Percentiles rank a stretch among this genome's conserved stretches.
Conservation (phyloP, 164 flowering plant species). For the Saururus chinensis region DNA sequence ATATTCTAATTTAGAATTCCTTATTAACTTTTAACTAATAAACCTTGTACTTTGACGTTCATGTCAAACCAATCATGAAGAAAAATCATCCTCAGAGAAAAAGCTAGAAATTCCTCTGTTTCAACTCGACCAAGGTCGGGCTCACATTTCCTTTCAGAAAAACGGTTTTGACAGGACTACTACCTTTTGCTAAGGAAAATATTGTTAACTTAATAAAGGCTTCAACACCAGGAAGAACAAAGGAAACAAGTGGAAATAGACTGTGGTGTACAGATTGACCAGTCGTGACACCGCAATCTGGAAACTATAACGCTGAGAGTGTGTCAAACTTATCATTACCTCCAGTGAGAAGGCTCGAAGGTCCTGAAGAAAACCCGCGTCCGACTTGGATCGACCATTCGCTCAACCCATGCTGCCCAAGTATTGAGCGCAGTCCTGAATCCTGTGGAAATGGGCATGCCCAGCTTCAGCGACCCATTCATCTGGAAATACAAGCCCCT, state of each 20-base stretch:
- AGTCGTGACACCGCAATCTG: too few species aligned
- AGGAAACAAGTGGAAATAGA: too few species aligned
- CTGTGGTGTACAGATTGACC: too few species aligned
- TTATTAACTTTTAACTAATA: too few species aligned
- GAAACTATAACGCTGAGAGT: too few species aligned
- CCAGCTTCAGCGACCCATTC: constrained; percentile 52
- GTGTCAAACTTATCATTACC: constrained; percentile 24
- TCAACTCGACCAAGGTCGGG: too few species aligned
- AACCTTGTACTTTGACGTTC: not conserved
- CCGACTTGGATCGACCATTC: constrained; percentile 36
- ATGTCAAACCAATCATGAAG: not conserved
- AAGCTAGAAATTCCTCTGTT: not conserved
- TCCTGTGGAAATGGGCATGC: constrained; percentile 49
- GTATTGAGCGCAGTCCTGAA: constrained; percentile 52
- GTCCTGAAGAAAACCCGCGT: constrained; percentile 72
- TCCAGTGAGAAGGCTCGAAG: constrained; percentile 80
- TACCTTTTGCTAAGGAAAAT: too few species aligned
- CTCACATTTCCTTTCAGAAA: too few species aligned
- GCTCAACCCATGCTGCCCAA: constrained; percentile 79
- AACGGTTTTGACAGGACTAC: too few species aligned
- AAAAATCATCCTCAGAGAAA: not conserved
- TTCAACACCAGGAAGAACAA: too few species aligned
- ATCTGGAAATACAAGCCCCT: constrained; percentile 79
- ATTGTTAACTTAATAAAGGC: too few species aligned
- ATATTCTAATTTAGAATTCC: too few species aligned